Evolutionary conservation across 2,329 filamentous ascomycete genomes (phyloP), one percentile per base, ranked within the genome.

Genomic region (Grosmannia huntii): DNA sequence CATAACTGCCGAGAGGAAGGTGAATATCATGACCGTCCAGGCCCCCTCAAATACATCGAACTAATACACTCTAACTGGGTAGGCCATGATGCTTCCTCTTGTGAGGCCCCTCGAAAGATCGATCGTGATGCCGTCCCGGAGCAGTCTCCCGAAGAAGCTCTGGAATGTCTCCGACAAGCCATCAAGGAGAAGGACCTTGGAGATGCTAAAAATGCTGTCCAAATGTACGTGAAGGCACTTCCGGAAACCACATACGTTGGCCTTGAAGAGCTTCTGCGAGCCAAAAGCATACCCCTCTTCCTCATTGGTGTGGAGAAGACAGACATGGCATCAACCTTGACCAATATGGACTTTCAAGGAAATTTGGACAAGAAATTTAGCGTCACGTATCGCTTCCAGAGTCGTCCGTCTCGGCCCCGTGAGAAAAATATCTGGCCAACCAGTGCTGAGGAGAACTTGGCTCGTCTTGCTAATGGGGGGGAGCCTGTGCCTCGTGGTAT

Each of bases 301-400:
- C 71, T 89, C 57, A 85, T 89, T 62, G 82, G 81, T 6, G 69
- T 80, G 6, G 79, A 87, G 72, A 78, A 80, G 62, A 71, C 78
- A 38, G 57, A 63, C 50, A 68, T 86, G 33, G 67, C 75, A 0
- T 66, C 71, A 1, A 81, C 82, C 5, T 78, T 84, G 63, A 87
- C 83, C 60, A 85, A 86, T 69, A 86, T 89, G 81, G 84, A 89
- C 62, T 72, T 88, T 1, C 84, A 89, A 65, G 86, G 86, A 5
- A 81, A 86, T 61, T 72, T 85, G 23, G 78, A 78, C 59, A 83
- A 83, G 69, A 83, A 83, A 66, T 88, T 79, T 64, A 78, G 78
- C 0, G 74, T 89, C 55, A 80, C 80, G 0, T 83, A 84, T 66
- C 81, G 85, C 54, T 82, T 84, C 63, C 76, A 75, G 1, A 69